Base-by-base conservation (phyloP, 2,329 filamentous ascomycete genomes). In the Aspergillus ruber region DNA sequence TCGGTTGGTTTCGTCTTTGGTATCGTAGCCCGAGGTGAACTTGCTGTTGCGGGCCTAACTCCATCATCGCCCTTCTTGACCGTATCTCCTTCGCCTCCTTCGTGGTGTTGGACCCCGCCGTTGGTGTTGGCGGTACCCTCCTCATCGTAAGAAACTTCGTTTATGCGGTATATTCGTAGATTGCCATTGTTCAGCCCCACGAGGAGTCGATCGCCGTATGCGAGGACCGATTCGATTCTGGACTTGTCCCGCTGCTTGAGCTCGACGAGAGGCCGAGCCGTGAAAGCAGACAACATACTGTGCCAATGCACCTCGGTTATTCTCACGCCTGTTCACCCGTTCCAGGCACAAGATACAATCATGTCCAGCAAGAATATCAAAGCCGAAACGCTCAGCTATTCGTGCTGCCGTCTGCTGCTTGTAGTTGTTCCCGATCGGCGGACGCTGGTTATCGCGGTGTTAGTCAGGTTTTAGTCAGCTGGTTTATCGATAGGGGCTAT, bases 251-350 rank as follows among this genome's bases (percentile, higher is more conserved):
- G 85, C 70, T 84, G 84, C 74, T 87, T 90, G 63, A 98, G 86
- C 86, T 98, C 93, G 78, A 97, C 87, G 68, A 98, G 91, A 55
- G 90, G 88, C 65, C 88, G 87, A 75, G 93, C 90, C 60, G 87
- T 95, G 74, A 98, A 98, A 66, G 93, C 93, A 72, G 91, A 94
- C 72, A 98, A 85, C 93, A 96, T 96, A 55, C 56, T 52, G 56
- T 49, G 53, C 57, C 58, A 25, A 29, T 47, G 45, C 43, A 39
- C 42, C 43, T 33, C 36, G 18, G 17, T 35, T 39, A 27, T 51
- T 46, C 36, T 50, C 51, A 50, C 46, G 45, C 46, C 53, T 52
- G 49, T 53, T 57, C 52, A 50, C 47, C 48, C 21, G 13, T 15
- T 50, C 43, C 36, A 33, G 29, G 27, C 29, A 43, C 43, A 44